Percentiles rank a stretch among this genome's conserved stretches.
Conservation (phyloP, 768 basidiomycete genomes). For the Termitomyces heimii region DNA sequence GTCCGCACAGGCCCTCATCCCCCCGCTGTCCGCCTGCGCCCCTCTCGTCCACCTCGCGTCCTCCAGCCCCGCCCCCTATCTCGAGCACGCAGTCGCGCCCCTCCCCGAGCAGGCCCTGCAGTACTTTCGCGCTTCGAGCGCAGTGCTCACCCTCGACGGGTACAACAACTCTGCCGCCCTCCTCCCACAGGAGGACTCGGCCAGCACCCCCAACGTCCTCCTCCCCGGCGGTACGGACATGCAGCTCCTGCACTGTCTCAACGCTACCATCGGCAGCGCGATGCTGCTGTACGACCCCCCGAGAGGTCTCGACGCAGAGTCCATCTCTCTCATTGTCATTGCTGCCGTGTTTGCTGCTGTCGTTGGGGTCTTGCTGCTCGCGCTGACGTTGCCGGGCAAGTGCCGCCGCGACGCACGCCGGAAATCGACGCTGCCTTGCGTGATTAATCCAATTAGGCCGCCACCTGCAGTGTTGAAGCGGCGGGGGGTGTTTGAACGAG, state of each 20-base stretch:
- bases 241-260: constrained; percentile 41
- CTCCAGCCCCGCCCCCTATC: background rate
- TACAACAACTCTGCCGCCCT: constrained; percentile 55
- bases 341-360: background rate
- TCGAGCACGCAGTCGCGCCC: background rate
- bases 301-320: background rate
- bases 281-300: background rate
- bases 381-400: background rate
- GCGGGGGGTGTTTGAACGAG: too few relatives aligned
- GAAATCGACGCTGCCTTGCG: background rate
- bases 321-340: background rate
- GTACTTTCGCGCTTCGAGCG: constrained; percentile 54
- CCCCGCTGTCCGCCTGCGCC: background rate
- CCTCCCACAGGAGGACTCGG: constrained; percentile 20
- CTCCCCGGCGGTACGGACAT: constrained; percentile 36
- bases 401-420: background rate
- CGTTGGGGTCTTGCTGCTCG: background rate
- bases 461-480: background rate
- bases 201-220: constrained; percentile 21
- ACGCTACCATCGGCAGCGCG: constrained; percentile 38
- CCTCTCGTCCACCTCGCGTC: background rate
- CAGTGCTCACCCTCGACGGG: constrained; percentile 49
- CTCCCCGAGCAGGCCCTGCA: constrained; percentile 45
- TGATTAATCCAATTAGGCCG: background rate
- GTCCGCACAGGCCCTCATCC: background rate